Base-by-base conservation (phyloP, 1,284 basidiomycete species). In the Phylloporus gajari region DNA sequence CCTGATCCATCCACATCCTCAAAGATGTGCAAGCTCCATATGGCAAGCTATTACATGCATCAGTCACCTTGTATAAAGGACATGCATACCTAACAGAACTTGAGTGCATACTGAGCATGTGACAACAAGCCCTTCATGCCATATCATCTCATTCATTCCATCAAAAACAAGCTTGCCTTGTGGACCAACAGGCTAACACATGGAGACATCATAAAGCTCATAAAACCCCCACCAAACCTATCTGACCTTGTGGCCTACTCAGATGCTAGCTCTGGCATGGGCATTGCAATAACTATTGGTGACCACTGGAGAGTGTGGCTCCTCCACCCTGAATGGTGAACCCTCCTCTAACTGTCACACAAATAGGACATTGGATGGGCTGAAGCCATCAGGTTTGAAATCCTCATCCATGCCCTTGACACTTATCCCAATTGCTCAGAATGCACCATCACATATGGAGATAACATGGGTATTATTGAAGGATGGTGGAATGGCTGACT, bases 401-500 rank as follows among this genome's bases (percentile, higher is more conserved):
- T 87, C 15, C 81, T 87, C 27, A 69, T 83, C 53, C 25, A 81
- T 66, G 19, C n/a, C 46, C 68, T 70, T 1, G 23, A 27, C 2
- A 23, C 21, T 19, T 2, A n/a, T 5, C 17, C n/a, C n/a, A 25
- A 38, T 7, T 2, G 32, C 8, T 2, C 1, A 2, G 3, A 44
- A 44, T 44, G 8, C 17, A 6, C 3, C 15, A 75, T 75, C 17
- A 65, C 83, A 23, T 82, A 73, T 61, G 79, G 86, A 0, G 83
- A 87, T 78, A 87, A 86, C 77, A 62, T 44, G 17, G 81, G 83
- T 0, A 81, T 87, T 15, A 78, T 86, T 23, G 80, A 86, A 70
- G 84, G 84, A 0, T 87, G 84, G 85, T 80, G 81, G 79, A 83
- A 79, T 12, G 79, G 82, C 0, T n/a, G 81, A 0, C 86, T 85